Base-by-base conservation (phyloP, 1,139 yeast species). In the Diutina ranongensis region DNA sequence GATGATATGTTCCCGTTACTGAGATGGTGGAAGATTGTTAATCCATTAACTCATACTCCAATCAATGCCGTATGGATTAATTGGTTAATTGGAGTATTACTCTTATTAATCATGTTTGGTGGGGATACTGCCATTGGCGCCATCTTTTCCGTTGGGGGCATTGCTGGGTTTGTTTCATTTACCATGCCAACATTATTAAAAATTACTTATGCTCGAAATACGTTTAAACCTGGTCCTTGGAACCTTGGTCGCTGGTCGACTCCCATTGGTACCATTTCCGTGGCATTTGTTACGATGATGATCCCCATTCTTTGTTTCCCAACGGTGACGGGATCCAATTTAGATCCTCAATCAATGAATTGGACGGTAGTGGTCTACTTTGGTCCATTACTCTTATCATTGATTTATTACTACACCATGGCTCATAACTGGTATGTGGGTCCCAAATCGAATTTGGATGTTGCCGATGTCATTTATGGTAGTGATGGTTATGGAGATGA, bases 91-190 rank as follows among this genome's bases (percentile, higher is more conserved):
- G 86, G 84, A 34, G 74, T 76, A 55, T 66, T 78, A 27, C 62
- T 76, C 33, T 66, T 82, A 49, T 67, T 79, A 47, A 66, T 80
- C 50, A 69, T 80, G 57, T 80, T 82, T 62, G 83, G 83, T 31
- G 86, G 85, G 34, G 78, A 73, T 42, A 46, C 49, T 48, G 84
- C 88, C 40, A 78, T 83, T 54, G 82, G 79, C 40, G 89, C 92
- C 44, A 78, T 81, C 48, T 83, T 83, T 63, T 79, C 85, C 1
- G 85, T 82, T 35, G 87, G 87, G 46, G 89, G 87, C 47, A 80
- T 81, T 56, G 76, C 84, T 16, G 80, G 85, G 0, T 81, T 80
- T 55, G 71, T 81, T 50, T 81, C 88, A 1, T 82, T 82, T 59
- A 71, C 78, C n/a, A 65, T 78, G 54, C 89, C 89, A 20, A 76